Conservation (phyloP, 192 early-diverging fungal species). For the Lunasporangiospora selenospora region DNA sequence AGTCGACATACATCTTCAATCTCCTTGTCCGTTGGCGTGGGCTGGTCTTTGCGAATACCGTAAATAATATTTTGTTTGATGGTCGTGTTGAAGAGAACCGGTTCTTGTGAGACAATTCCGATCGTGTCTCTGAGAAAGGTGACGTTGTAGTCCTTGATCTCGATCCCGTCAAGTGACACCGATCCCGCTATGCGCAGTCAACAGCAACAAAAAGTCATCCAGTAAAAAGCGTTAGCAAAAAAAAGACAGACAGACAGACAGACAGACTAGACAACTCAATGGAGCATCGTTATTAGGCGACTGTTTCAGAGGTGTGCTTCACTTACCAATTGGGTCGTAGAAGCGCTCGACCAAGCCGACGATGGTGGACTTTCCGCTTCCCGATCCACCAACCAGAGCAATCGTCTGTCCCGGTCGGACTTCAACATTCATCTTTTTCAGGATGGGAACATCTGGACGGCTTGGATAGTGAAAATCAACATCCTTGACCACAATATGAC, state of each 20-base stretch:
- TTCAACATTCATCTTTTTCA: conserved; percentile 74
- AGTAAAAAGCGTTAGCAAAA: background rate
- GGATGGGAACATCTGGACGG: conserved; percentile 80
- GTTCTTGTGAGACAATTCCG: conserved; percentile 92
- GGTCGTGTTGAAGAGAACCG: conserved; percentile 81
- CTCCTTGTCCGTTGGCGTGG: conserved; percentile 68
- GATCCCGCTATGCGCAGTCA: conserved; percentile 39
- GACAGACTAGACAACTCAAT: no score
- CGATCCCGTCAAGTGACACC: conserved; percentile 76
- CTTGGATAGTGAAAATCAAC: conserved; percentile 88
- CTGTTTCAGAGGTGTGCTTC: no score
- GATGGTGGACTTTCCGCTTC: conserved; percentile 88
- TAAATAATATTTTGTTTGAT: conserved; percentile 86
- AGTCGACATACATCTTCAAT: conserved; percentile 71
- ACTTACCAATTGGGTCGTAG: conserved; percentile 65
- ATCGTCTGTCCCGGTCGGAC: conserved; percentile 78
- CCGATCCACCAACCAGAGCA: conserved; percentile 63
- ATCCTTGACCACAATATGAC: conserved; percentile 76
- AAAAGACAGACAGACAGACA: background rate
- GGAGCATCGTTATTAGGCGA: no score
- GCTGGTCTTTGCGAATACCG: conserved; percentile 56
- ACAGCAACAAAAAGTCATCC: background rate
- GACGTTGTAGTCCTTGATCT: conserved; percentile 81
- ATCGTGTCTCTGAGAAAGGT: conserved; percentile 85
- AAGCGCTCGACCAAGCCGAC: conserved; percentile 87